Evolutionary conservation across 768 basidiomycete species (phyloP).

Genomic region (Lyophyllum decastes): DNA sequence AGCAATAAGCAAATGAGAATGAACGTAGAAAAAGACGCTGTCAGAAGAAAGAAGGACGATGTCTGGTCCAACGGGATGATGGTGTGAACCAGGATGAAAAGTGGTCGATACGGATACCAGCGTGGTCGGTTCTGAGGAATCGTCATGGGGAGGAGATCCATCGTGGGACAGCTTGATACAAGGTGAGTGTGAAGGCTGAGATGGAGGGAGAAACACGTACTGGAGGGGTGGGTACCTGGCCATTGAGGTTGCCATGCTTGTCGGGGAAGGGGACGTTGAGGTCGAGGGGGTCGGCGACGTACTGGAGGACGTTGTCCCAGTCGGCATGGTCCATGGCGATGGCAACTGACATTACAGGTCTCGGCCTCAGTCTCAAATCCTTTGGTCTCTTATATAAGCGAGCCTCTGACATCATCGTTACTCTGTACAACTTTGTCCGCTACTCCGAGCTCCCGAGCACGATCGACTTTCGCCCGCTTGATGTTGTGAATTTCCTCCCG

Average conservation of each 20-base stretch:
- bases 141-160: conserved; percentile 43
- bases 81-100: conserved; percentile 72
- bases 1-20: conserved; percentile 55
- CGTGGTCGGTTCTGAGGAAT: conserved; percentile 33
- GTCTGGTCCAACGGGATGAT: conserved; percentile 58
- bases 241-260: conserved; percentile 25
- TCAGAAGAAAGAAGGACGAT: conserved; percentile 70
- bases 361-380: not conserved
- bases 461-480: conserved; percentile 41
- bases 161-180: conserved; percentile 43
- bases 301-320: conserved; percentile 67
- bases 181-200: not conserved
- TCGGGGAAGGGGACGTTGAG: conserved; percentile 31
- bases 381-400: conserved; percentile 8
- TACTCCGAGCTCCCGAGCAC: conserved; percentile 4
- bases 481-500: conserved; percentile 81
- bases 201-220: conserved; percentile 35
- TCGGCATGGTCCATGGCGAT: conserved; percentile 44
- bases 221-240: conserved; percentile 67
- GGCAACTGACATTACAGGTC: conserved; percentile 7
- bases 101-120: conserved; percentile 81
- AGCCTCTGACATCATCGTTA: conserved; percentile 10
- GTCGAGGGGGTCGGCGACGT: conserved; percentile 51
- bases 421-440: too few relatives aligned
- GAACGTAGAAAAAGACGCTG: conserved; percentile 84